These are phyloP conservation scores for Thielaviopsis cerberus DNA, from an alignment of 2,329 filamentous ascomycete species.

Conservation along the genomic window DNA sequence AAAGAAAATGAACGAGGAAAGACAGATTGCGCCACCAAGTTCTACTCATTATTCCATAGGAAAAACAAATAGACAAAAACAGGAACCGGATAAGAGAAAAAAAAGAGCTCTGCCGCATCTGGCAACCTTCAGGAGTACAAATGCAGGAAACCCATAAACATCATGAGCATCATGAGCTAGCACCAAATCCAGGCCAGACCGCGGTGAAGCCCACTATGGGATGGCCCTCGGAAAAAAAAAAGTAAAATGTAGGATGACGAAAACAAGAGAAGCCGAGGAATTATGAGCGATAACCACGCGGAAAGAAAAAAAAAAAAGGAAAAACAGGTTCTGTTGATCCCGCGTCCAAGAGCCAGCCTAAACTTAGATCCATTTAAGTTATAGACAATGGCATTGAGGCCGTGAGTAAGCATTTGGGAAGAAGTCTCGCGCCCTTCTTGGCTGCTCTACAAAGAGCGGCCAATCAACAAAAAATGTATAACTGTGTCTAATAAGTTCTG, in stretches of 20 bases:
- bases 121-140: not conserved
- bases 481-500: slow-evolving; percentile 1
- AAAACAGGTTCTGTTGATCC: not conserved
- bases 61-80: not conserved
- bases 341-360: not conserved
- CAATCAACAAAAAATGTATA: slow-evolving; percentile 2
- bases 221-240: not conserved
- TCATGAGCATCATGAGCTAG: not conserved
- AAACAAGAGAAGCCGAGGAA: not conserved
- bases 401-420: not conserved
- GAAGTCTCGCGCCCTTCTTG: not conserved
- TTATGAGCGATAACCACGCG: not conserved
- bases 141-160: not conserved
- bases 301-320: not conserved
- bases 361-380: not conserved
- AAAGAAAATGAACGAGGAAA: not conserved
- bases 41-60: not conserved
- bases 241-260: not conserved
- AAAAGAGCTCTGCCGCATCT: not conserved
- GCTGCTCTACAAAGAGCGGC: not conserved
- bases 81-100: not conserved
- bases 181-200: not conserved
- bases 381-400: not conserved
- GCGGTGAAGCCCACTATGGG: not conserved
- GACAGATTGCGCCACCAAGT: not conserved